A percentile compares a stretch with the other conserved stretches of the same genome.
phyloP scores from a whole-genome alignment of 169 alveolate genomes.

The Plasmodium vivax region DNA sequence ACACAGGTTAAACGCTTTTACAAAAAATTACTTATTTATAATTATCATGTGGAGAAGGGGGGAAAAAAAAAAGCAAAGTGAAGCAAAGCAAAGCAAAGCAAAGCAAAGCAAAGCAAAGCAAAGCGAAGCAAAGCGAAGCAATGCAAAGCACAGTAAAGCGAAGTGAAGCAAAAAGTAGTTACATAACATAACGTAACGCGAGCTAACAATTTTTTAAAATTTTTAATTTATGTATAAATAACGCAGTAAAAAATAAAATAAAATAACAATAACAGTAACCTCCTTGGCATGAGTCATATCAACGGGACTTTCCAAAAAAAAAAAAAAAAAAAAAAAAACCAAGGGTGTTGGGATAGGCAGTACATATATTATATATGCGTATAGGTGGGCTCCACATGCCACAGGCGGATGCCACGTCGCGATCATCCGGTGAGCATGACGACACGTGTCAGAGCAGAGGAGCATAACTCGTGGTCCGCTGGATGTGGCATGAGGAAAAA shows the following conservation, averaged over 20 bases:
- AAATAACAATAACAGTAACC: not conserved
- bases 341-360: not conserved
- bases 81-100: not conserved
- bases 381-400: not conserved
- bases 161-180: not conserved
- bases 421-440: not conserved
- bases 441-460: not conserved
- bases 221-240: not conserved
- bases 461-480: not conserved
- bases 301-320: not conserved
- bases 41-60: not conserved
- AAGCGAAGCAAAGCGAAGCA: too few relatives aligned
- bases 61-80: not conserved
- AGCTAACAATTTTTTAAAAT: not conserved
- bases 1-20: not conserved
- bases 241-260: not conserved
- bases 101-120: too few relatives aligned
- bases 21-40: conserved; percentile 3
- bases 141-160: too few relatives aligned
- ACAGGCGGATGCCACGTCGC: not conserved
- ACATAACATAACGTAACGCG: not conserved
- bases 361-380: not conserved
- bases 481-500: not conserved
- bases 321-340: not conserved
- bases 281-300: not conserved